Base-by-base conservation (phyloP, 148 eudicot species). In the Selenicereus undatus region DNA sequence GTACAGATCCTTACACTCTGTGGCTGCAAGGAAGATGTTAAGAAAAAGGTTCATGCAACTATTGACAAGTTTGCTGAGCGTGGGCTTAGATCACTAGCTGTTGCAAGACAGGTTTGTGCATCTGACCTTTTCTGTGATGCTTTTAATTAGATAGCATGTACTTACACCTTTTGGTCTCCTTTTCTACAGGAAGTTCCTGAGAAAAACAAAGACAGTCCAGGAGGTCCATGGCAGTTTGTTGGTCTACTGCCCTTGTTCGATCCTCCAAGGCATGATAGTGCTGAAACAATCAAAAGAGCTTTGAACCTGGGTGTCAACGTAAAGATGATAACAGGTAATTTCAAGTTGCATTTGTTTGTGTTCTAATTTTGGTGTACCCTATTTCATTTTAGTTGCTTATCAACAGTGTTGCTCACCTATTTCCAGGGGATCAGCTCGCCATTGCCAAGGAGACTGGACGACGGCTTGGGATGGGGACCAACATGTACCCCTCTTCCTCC, bases 1-100 rank as follows among this genome's bases (percentile, higher is more conserved):
- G 9, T 27, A 43, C 75, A 85, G 91, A 89, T 84, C 79, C 82
- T 86, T 71, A 39, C 69, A 21, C 89, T 90, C 26, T 87, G 88
- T 56, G 78, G 84, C 77, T 87, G 89, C 83, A 90, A 83, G 70
- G 91, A 84, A 72, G 91, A 89, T 80, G 83, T 90, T 50, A 89
- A 77, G 65, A 84, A 20, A 69, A 91, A 81, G 80, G 97, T 84
- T 81, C 97, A 93, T 83, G 48, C 76, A 14, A 82, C 85, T 39
- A 93, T 93, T 78, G 97, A 93, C 27, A 89, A 82, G 76, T 93
- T 85, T 83, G 97, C 97, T 22, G 91, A 89, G 45, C 93, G 97
- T 76, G 97, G 97, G 42, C 88, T 93, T 71, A 86, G 97, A 80
- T 90, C 97, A 51, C 84, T 93, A 78, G 97, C 87, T 48, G 89